phyloP scores from a whole-genome alignment of 805 yeast genomes.

The Wickerhamiella domercqiae region DNA sequence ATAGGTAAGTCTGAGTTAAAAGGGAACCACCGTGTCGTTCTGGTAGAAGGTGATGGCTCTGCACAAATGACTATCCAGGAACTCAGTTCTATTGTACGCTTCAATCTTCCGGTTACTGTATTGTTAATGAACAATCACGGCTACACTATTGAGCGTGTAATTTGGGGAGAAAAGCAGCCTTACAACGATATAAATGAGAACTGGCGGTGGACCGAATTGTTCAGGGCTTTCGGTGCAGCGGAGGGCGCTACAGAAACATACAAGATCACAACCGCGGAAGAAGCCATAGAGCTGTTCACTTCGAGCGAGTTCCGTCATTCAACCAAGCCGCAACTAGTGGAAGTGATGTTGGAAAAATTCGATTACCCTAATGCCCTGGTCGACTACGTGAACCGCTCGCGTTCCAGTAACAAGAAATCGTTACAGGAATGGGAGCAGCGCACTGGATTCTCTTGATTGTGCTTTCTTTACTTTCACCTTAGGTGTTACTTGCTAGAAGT shows the following conservation, averaged over 20 bases:
- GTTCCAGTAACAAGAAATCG: constrained; percentile 15
- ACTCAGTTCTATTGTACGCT: constrained; percentile 45
- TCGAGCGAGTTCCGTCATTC: constrained; percentile 25
- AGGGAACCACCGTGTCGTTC: constrained; percentile 39
- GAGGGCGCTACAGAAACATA: constrained; percentile 21
- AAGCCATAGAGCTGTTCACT: constrained; percentile 26
- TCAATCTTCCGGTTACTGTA: constrained; percentile 48
- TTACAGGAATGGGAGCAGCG: constrained; percentile 12
- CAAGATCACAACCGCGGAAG: constrained; percentile 27
- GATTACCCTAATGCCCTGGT: constrained; percentile 53
- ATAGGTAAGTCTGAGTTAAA: constrained; percentile 34
- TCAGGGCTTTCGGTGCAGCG: constrained; percentile 37
- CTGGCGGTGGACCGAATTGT: constrained; percentile 69
- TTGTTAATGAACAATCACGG: constrained; percentile 74
- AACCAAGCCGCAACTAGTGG: constrained; percentile 36
- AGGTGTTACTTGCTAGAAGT: no score
- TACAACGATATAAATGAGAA: constrained; percentile 71
- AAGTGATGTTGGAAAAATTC: constrained; percentile 39
- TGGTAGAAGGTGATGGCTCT: constrained; percentile 85
- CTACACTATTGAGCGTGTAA: constrained; percentile 77
- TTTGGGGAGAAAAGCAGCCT: constrained; percentile 57
- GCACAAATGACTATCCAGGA: constrained; percentile 93
- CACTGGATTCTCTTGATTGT: no score
- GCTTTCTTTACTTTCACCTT: no score
- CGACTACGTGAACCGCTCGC: constrained; percentile 18